Evolutionary conservation across 257 asterid genomes (phyloP).

Genomic region (Galeopsis tetrahit): DNA sequence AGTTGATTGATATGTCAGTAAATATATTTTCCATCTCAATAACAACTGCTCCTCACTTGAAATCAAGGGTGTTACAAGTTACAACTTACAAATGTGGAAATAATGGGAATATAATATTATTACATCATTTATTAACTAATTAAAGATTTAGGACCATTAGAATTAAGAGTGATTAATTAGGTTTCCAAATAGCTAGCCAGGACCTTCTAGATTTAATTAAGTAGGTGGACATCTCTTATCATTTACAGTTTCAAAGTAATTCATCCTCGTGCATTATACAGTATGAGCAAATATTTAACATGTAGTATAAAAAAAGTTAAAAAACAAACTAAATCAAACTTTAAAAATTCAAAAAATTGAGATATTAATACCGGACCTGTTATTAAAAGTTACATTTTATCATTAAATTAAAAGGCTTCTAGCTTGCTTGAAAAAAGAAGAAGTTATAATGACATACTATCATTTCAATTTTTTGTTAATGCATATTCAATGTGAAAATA

Average conservation of each 20-base stretch:
- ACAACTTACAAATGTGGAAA: slow-evolving; percentile 16
- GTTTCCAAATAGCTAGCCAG: slow-evolving; percentile 27
- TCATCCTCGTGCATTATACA: background rate
- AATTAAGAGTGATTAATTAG: slow-evolving; percentile 36
- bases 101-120: slow-evolving; percentile 30
- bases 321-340: too few species aligned
- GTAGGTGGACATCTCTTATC: background rate
- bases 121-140: slow-evolving; percentile 27
- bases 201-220: slow-evolving; percentile 24
- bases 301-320: too few species aligned
- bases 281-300: background rate
- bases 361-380: too few species aligned
- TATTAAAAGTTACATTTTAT: too few species aligned
- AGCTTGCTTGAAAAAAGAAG: too few species aligned
- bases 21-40: slow-evolving; percentile 1
- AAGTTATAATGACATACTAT: too few species aligned
- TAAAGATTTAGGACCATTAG: slow-evolving; percentile 36
- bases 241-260: background rate
- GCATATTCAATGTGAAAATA: too few species aligned
- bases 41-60: slow-evolving; percentile 11
- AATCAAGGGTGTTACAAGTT: background rate
- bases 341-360: too few species aligned
- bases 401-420: too few species aligned
- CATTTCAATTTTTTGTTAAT: too few species aligned
- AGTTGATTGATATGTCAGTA: slow-evolving; percentile 19